Evolutionary conservation across 257 asterid genomes (phyloP), one percentile per base, ranked within the genome.

Genomic region (Linderniella brevidens): DNA sequence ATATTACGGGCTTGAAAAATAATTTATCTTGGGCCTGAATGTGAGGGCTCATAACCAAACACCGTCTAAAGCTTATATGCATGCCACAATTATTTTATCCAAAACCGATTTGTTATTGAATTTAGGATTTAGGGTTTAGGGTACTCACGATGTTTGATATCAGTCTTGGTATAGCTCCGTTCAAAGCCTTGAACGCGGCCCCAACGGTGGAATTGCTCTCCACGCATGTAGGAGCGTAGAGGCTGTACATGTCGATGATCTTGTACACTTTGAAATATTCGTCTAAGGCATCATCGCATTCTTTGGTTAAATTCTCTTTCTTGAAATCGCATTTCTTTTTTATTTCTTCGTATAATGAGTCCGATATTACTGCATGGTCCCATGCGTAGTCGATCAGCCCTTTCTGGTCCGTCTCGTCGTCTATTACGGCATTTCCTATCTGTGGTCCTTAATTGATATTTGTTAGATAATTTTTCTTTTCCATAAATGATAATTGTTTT

Each of bases 361-460:
- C 92, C 0, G 97, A 88, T 49, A 88, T 88, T 12, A 88, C 94
- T 0, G 97, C 94, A 45, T 88, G 97, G 53, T 74, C 73, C 84
- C 93, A 88, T 25, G 97, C 97, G 46, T 78, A 84, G 9, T 88
- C 92, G n/a, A 88, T 68, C 77, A 84, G 54, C 15, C 95, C 97
- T 11, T 19, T 76, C 11, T 78, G 82, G 58, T 84, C 97, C 2
- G 76, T 63, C 51, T 80, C 95, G 9, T 81, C 86, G 17, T 88
- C 86, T 54, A 84, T n/a, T 38, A 77, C 68, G 15, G 95, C 84
- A 60, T 88, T 88, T 17, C 97, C 97, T 1, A 88, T 54, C 97
- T 88, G 82, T 65, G 52, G 0, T 17, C 0, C 16, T 32, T 12
- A 35, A 12, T 16, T 41, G 13, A 41, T 13, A 52, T 11, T 46